Base-by-base conservation (phyloP, 225 moss, liverwort and hornwort genomes). In the Rhytidiadelphus loreus region DNA sequence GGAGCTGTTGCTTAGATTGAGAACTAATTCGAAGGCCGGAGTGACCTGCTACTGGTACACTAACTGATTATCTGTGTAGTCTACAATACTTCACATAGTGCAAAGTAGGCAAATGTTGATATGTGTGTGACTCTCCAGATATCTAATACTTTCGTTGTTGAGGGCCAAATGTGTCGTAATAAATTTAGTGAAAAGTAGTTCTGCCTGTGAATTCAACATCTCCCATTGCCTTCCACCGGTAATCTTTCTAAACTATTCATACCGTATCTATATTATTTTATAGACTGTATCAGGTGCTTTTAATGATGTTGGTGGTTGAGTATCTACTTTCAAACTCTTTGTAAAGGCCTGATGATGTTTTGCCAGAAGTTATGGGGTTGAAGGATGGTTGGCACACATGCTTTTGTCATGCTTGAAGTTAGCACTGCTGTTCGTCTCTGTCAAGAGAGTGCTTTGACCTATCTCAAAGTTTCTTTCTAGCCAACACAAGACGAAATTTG, bases 311-410 rank as follows among this genome's bases (percentile, higher is more conserved):
- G 63, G 43, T 55, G 50, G 72, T 55, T 77, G 85, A 44, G 30
- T 65, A 35, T 81, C 18, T 59, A 29, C 63, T 77, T 50, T 86
- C 30, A 58, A 73, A 29, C 60, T 88, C 86, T 57, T 46, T 60
- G 32, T n/a, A 83, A 91, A 92, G 20, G 74, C 57, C 60, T 50
- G 93, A 95, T 88, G 97, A 96, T 86, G 96, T 96, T 85, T 82
- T 96, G 63, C 89, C 95, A 53, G 98, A 96, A 87, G 87, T 99
- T 80, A 89, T 97, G 87, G 96, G 95, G 66, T 88, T 97, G 90
- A 94, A 93, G 85, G 95, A 97, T 89, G 95, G 95, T 78, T 97
- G 97, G 96, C 97, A 97, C 89, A 91, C 96, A n/a, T 48, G 95
- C 95, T 59, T 91, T 96, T 90, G 96, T 95, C 74, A 87, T 99